phyloP scores from a whole-genome alignment of 192 early-diverging fungal species.

The Coemansia sp. region DNA sequence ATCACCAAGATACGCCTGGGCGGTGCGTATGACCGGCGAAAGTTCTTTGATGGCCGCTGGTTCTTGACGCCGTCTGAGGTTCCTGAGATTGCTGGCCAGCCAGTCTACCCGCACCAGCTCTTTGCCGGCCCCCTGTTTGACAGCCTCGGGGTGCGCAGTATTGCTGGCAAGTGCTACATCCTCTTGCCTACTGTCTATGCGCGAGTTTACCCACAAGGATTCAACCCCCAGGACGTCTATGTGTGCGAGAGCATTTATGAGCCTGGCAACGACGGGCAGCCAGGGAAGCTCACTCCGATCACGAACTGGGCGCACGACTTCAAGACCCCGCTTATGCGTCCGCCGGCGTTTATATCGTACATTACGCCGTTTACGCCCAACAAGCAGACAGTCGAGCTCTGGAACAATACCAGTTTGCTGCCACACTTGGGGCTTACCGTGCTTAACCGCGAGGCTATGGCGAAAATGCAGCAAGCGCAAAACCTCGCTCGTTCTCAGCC shows the following conservation, averaged over 20 bases:
- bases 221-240: slow-evolving; percentile 40
- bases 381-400: slow-evolving; percentile 33
- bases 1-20: slow-evolving; percentile 44
- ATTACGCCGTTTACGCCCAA: slow-evolving; percentile 35
- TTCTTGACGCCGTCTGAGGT: slow-evolving; percentile 52
- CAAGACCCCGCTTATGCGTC: slow-evolving; percentile 51
- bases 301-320: slow-evolving; percentile 54
- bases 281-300: slow-evolving; percentile 31
- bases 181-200: slow-evolving; percentile 47
- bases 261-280: slow-evolving; percentile 10
- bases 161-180: slow-evolving; percentile 50
- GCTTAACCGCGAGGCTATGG: slow-evolving; percentile 47
- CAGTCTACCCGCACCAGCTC: slow-evolving; percentile 54
- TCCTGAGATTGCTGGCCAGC: slow-evolving; percentile 47
- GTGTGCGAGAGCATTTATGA: slow-evolving; percentile 48
- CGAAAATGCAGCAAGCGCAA: slow-evolving; percentile 30
- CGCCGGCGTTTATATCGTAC: slow-evolving; percentile 48
- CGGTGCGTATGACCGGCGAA: slow-evolving; percentile 43
- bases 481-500: slow-evolving; percentile 11
- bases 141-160: slow-evolving; percentile 41
- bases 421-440: slow-evolving; percentile 42
- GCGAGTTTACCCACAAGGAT: slow-evolving; percentile 53
- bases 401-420: slow-evolving; percentile 39
- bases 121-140: slow-evolving; percentile 48
- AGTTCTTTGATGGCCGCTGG: slow-evolving; percentile 56